These are phyloP conservation scores for Pulveroboletus ravenelii DNA, from an alignment of 768 basidiomycete species.

Conservation along the genomic window DNA sequence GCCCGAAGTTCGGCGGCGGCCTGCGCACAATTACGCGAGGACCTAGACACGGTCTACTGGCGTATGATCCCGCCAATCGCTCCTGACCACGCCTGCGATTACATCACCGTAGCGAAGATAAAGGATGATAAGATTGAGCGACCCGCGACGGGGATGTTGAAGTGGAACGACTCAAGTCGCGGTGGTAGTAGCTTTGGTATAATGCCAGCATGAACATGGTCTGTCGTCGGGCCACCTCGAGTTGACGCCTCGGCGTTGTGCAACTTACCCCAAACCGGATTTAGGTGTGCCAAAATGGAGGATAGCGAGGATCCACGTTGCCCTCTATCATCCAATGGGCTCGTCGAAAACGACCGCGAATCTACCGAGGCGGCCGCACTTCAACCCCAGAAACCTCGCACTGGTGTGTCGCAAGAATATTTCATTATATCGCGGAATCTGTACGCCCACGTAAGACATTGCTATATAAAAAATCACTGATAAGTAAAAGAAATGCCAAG, in stretches of 20 bases:
- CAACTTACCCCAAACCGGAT: background rate
- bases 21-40: too few species aligned
- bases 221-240: background rate
- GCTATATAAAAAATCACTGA: background rate
- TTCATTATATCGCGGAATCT: background rate
- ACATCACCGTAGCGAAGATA: background rate
- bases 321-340: background rate
- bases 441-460: background rate
- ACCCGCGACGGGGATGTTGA: too few species aligned
- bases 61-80: background rate
- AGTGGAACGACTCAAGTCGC: too few species aligned
- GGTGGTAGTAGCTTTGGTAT: too few species aligned
- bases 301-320: background rate
- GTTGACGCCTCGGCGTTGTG: too few species aligned
- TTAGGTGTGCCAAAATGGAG: background rate
- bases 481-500: background rate
- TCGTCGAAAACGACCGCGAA: background rate
- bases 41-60: too few species aligned
- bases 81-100: background rate
- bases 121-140: too few species aligned
- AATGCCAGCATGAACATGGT: background rate
- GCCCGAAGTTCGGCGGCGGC: too few species aligned
- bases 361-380: background rate
- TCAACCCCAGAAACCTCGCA: background rate
- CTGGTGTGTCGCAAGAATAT: background rate